Base-by-base conservation (phyloP, 257 asterid species). In the Apocynum venetum region DNA sequence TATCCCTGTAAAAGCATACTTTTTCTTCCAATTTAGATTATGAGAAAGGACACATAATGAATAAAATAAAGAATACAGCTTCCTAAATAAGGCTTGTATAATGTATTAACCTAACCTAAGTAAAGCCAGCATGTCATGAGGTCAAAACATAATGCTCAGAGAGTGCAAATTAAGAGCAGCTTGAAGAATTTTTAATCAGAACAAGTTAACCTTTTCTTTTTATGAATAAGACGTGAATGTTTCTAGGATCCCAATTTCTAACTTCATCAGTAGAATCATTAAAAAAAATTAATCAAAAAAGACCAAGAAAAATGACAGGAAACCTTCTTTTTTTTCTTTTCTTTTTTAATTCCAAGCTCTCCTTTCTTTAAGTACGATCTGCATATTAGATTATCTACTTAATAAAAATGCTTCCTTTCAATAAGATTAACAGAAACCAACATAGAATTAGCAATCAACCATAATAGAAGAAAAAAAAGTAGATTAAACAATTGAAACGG, bases 1-100 rank as follows among this genome's bases (percentile, higher is more conserved):
- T 83, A 86, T 44, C 89, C 89, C 89, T 86, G 70, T 17, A 74
- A 55, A 76, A 57, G 47, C 6, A 48, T 51, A 74, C 49, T 38
- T 60, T 25, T 66, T n/a, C 49, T 35, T 40, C n/a, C 38, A 52
- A 60, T 60, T 8, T 17, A 51, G 36, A 40, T 12, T 51, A 43
- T 36, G 59, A 55, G 60, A 49, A 61, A 3, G 2, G 15, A 25
- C 76, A 60, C 8, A 15, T 25, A 71, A 35, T 3, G 11, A 64
- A 71, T 3, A 14, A 51, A 35, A 31, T 40, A 46, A 31, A 4
- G 9, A 43, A 57, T 31, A 47, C 41, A 57, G 57, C 31, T 51
- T 44, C 76, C 35, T 36, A 57, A 13, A 60, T 3, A 71, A 46
- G 7, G 53, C 56, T 20, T 57, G 14, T 46, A 69, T 68, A 38